Conservation (phyloP, 176 grass and related monocot species). For the Oryza longistaminata region DNA sequence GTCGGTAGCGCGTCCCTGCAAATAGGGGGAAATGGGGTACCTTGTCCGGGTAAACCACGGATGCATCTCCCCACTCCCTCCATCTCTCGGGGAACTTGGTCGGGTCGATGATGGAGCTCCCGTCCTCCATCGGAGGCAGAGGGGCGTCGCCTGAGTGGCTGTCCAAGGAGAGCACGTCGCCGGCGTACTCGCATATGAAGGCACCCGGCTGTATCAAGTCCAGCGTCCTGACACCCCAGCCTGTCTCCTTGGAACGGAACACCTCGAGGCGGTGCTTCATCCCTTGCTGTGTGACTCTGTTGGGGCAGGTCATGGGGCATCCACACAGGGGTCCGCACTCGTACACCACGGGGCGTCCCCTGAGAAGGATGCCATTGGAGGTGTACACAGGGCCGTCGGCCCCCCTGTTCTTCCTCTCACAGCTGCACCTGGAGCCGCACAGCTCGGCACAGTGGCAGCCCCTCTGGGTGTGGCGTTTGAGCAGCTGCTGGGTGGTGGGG, state of each 20-base stretch:
- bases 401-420: constrained; percentile 48
- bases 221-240: constrained; percentile 77
- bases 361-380: constrained; percentile 54
- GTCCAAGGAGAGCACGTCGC: constrained; percentile 40
- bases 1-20: constrained; percentile 37
- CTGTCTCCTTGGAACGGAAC: constrained; percentile 71
- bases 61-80: constrained; percentile 85
- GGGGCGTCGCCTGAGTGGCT: not conserved
- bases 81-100: constrained; percentile 68
- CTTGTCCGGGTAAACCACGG: constrained; percentile 26
- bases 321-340: constrained; percentile 65
- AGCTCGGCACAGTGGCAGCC: constrained; percentile 44
- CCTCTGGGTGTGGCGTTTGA: constrained; percentile 30
- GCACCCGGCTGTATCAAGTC: constrained; percentile 77
- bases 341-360: constrained; percentile 72
- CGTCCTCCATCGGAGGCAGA: not conserved
- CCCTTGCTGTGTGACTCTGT: constrained; percentile 72
- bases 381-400: constrained; percentile 38
- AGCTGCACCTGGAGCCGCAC: constrained; percentile 55
- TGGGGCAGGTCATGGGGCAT: constrained; percentile 60
- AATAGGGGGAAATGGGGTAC: constrained; percentile 13
- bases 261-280: constrained; percentile 77
- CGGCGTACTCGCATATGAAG: constrained; percentile 74
- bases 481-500: not conserved
- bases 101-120: constrained; percentile 31